These are phyloP conservation scores for Solanum habrochaites DNA, from an alignment of 257 asterid species.

Conservation along the genomic window DNA sequence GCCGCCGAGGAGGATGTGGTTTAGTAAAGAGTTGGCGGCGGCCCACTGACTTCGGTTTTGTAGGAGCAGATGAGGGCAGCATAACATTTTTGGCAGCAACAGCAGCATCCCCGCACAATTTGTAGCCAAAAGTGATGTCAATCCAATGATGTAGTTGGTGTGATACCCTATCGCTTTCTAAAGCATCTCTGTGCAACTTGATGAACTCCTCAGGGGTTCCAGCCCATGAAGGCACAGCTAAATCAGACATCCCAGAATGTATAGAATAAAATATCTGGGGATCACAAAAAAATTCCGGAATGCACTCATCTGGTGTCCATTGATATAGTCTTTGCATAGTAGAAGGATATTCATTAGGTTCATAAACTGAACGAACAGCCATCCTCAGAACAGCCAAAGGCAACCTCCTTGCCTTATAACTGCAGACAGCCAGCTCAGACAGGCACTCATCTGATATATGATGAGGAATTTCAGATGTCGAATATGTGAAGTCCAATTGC, in stretches of 20 bases:
- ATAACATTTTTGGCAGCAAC: slow-evolving; percentile 85
- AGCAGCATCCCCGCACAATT: slow-evolving; percentile 91
- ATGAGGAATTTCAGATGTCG: slow-evolving; percentile 92
- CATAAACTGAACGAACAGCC: slow-evolving; percentile 98
- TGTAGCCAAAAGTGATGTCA: slow-evolving; percentile 90
- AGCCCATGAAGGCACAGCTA: slow-evolving; percentile 92
- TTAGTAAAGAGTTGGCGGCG: slow-evolving; percentile 81
- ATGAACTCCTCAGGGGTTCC: slow-evolving; percentile 74
- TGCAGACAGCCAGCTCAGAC: slow-evolving; percentile 98
- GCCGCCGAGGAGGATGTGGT: slow-evolving; percentile 81
- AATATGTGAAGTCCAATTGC: slow-evolving; percentile 94
- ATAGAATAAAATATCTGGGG: slow-evolving; percentile 66
- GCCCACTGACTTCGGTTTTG: slow-evolving; percentile 52
- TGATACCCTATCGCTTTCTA: slow-evolving; percentile 70
- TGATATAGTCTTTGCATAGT: slow-evolving; percentile 92
- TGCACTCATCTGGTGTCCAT: slow-evolving; percentile 99
- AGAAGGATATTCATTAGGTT: slow-evolving; percentile 97
- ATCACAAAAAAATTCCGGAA: slow-evolving; percentile 92
- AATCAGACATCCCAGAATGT: slow-evolving; percentile 92
- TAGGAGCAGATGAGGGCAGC: slow-evolving; percentile 62
- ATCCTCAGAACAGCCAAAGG: slow-evolving; percentile 68
- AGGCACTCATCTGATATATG: slow-evolving; percentile 97
- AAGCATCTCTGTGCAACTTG: slow-evolving; percentile 75
- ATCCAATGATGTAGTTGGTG: slow-evolving; percentile 80
- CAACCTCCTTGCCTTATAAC: slow-evolving; percentile 93